phyloP scores from a whole-genome alignment of 2,329 filamentous ascomycete species.

The Colletotrichum echinochloae region DNA sequence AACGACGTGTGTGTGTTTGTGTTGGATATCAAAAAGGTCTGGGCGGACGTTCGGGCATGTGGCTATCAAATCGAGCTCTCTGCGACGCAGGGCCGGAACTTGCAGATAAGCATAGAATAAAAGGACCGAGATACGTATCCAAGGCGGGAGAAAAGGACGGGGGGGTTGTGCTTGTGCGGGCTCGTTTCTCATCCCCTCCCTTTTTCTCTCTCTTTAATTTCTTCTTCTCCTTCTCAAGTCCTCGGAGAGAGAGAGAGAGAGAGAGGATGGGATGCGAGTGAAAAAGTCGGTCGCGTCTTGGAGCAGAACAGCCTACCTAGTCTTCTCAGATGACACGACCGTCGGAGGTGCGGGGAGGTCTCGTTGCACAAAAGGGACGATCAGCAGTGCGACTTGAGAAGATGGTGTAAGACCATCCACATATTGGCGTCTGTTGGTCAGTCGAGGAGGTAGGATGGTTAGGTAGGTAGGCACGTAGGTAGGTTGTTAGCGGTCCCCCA shows the following conservation, averaged over 20 bases:
- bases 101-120: background rate
- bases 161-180: background rate
- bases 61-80: background rate
- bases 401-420: background rate
- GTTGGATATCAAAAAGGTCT: slow-evolving; percentile 20
- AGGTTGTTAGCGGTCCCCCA: background rate
- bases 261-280: background rate
- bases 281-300: background rate
- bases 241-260: background rate
- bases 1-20: slow-evolving; percentile 15
- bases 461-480: background rate
- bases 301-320: background rate
- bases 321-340: background rate
- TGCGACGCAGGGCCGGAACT: background rate
- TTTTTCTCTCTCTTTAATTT: too few relatives aligned
- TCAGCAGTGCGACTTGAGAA: slow-evolving; percentile 20
- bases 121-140: background rate
- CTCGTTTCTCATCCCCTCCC: background rate
- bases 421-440: background rate
- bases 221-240: background rate
- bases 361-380: slow-evolving; percentile 10
- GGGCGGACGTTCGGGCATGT: slow-evolving; percentile 16
- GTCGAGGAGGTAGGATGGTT: too few relatives aligned
- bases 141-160: background rate
- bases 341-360: slow-evolving; percentile 6